Conservation (phyloP, 805 yeast genomes). For the Komagataella populi region DNA sequence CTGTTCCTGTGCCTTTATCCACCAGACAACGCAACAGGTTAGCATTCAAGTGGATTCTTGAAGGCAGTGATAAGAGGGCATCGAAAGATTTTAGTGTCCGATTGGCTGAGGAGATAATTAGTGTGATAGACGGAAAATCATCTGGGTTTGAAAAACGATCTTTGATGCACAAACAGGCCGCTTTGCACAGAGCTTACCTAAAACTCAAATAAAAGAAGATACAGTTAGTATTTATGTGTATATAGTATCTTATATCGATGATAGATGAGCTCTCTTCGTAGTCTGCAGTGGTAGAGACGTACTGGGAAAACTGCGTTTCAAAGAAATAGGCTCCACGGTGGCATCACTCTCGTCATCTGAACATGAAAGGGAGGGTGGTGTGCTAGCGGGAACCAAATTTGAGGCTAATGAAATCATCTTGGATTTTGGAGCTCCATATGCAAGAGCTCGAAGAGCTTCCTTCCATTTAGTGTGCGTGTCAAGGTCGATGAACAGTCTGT, state of each 20-base stretch:
- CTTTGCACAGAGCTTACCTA: conserved; percentile 76
- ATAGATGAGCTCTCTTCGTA: neutral
- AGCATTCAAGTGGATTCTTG: conserved; percentile 86
- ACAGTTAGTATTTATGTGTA: neutral
- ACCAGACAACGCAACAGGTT: conserved; percentile 73
- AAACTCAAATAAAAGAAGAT: conserved; percentile 15
- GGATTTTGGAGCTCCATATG: neutral
- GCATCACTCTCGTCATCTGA: neutral
- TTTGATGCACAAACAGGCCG: conserved; percentile 75
- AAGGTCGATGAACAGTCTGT: conserved; percentile 39
- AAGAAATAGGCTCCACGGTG: neutral
- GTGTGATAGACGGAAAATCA: conserved; percentile 66
- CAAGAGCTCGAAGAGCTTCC: neutral
- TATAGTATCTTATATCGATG: neutral
- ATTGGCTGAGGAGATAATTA: conserved; percentile 76
- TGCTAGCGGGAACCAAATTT: neutral
- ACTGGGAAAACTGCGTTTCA: neutral
- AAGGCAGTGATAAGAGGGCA: conserved; percentile 67
- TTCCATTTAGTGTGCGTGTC: conserved; percentile 25
- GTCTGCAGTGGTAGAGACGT: neutral
- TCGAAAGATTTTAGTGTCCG: conserved; percentile 78
- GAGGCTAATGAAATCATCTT: neutral
- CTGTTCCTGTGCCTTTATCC: conserved; percentile 73
- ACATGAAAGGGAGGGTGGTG: neutral
- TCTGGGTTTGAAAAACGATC: conserved; percentile 76